Evolutionary conservation across 2,329 filamentous ascomycete species (phyloP), one percentile per base, ranked within the genome.

Genomic region (Talaromyces sp.): DNA sequence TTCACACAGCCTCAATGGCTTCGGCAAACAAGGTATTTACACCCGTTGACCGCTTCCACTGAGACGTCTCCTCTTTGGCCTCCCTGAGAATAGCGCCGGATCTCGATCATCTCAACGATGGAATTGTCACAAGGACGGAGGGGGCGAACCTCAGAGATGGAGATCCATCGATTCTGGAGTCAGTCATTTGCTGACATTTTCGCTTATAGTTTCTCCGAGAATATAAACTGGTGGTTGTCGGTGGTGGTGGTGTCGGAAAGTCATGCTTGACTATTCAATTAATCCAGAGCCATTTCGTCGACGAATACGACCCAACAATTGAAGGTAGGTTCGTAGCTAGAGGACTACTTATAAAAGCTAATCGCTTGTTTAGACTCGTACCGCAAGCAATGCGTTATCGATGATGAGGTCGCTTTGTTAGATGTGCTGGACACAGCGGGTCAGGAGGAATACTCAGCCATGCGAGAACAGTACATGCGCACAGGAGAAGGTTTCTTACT

Each of bases 391-490:
- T 98, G 95, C 80, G 90, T 97, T 73, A 96, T 99, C 79, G 95
- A 99, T 78, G 95, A 98, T 73, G 95, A 99, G 82, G 93, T 97
- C 71, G 95, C 95, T 61, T 87, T 99, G 67, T 90, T 99, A 80
- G 95, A 99, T 80, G 95, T 99, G 69, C 89, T 98, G 78, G 95
- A 99, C 81, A 99, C 95, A 63, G 95, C 95, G 69, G 95, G 95
- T 67, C 95, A 99, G 81, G 95, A 99, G 82, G 95, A 99, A 83
- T 99, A 98, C 84, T 97, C 93, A 65, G 95, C 95, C 63, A 98
- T 99, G 95, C 88, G 95, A 77, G 95, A 99, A 84, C 95, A 98
- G 83, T 99, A 98, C 86, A 99, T 99, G 94, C 90, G 95, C 75
- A 98, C 94, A 27, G 95, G 95, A 77, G 95, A 99, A 82, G 95